Evolutionary conservation across 441 rosid species (phyloP), one percentile per base, ranked within the genome.

Genomic region (Capsella rubella): DNA sequence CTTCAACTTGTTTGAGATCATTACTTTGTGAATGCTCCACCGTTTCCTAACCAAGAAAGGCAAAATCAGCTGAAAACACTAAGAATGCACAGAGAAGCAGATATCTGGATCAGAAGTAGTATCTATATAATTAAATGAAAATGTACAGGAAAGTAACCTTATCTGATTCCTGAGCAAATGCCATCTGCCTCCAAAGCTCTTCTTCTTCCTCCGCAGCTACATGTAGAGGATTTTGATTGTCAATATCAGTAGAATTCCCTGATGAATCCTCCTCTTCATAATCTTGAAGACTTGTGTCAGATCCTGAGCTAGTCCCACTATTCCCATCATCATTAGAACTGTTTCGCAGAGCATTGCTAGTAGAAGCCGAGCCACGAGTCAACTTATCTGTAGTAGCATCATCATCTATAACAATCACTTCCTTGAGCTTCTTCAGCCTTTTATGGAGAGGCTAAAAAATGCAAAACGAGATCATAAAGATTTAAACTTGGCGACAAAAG

Each of bases 111-210:
- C 53, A 18, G 6, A 49, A 49, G 28, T 49, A 2, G 28, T 8
- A 47, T 47, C 25, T 16, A 47, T 47, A 47, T 47, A 16, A 14
- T 29, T 56, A 7, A 43, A 2, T 54, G 62, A 64, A 58, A 58
- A 59, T 12, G 5, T 25, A 35, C 16, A 37, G n/a, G 29, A n/a
- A 21, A 58, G 31, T 14, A 32, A 76, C 79, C 75, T 69, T 69
- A 4, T 16, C 18, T 46, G 45, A 69, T 56, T 76, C 79, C 39
- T 62, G 75, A 46, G 53, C 66, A 64, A 76, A 63, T 10, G 79
- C 66, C 71, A 76, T 69, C 65, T 47, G 15, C 40, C 69, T 62
- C 79, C 79, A 76, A 21, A 76, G 65, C 3, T 76, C 75, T 0
- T 21, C 71, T 76, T 27, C 55, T 32, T 68, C 74, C 34, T 42